Base-by-base conservation (phyloP, 2,329 filamentous ascomycete genomes). In the Exophiala spinifera region DNA sequence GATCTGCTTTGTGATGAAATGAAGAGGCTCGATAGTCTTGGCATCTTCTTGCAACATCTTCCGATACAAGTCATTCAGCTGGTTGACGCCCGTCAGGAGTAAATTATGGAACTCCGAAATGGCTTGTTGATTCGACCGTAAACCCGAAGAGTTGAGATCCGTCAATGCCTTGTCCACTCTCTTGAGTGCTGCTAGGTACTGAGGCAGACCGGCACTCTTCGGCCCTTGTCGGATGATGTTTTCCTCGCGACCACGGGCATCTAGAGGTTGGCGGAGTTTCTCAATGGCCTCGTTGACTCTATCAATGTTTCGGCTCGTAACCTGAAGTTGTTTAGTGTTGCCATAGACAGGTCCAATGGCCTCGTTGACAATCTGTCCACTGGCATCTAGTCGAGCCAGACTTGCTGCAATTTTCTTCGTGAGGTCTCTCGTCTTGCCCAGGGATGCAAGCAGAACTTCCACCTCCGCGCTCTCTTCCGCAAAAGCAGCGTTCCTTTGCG, bases 401-500 rank as follows among this genome's bases (percentile, higher is more conserved):
- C 89, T 95, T 23, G 88, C 87, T 72, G 95, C 88, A 52, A 99
- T 96, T 77, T 95, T 96, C 76, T 94, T 96, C 28, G 91, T 96
- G 69, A 97, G 81, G 67, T 90, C 84, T 56, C 91, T 87, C 64
- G 95, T 95, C 80, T 96, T 97, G 65, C 95, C 90, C 59, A 97
- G 83, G 62, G 84, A 84, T 52, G 83, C 82, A 61, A 80, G 81
- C 20, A 86, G 71, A 50, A 86, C 83, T 69, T 86, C 83, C 39
- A 86, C 83, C 70, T 86, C 83, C 5, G 83, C 83, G 67, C 81
- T 82, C 73, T 86, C 83, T 72, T 86, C 83, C 33, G 81, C 81
- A 68, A 81, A 81, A 34, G 79, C 79, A 51, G 76, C 76, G 69
- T 80, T 81, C 60, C 79, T 76, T 55, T 75, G 74, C 49, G 72